phyloP scores from a whole-genome alignment of 1,284 basidiomycete genomes.

The Ganoderma meredithae region DNA sequence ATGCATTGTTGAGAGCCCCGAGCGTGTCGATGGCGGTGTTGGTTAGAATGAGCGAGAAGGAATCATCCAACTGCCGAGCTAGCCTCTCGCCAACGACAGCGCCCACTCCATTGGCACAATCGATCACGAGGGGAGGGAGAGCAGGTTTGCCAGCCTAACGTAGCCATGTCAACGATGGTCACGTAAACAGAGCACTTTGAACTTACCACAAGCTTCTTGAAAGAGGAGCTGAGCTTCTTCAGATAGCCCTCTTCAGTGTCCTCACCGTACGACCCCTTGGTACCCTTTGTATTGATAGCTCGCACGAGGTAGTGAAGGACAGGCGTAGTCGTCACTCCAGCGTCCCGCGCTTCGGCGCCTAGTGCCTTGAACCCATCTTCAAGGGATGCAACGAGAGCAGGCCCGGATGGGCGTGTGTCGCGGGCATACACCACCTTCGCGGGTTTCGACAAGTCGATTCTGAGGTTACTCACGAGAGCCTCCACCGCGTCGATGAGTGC shows the following conservation, averaged over 20 bases:
- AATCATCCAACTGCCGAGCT: constrained; percentile 59
- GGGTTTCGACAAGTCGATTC: constrained; percentile 83
- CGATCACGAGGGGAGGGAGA: constrained; percentile 76
- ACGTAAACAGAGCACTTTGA: background rate
- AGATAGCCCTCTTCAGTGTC: constrained; percentile 91
- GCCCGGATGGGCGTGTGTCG: constrained; percentile 93
- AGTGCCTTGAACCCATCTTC: constrained; percentile 85
- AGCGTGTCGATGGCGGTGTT: constrained; percentile 74
- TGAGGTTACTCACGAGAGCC: constrained; percentile 67
- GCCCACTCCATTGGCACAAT: constrained; percentile 99
- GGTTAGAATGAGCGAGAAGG: constrained; percentile 63
- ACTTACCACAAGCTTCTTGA: constrained; percentile 87
- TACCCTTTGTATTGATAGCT: constrained; percentile 86
- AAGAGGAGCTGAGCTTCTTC: constrained; percentile 85
- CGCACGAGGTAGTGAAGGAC: constrained; percentile 96
- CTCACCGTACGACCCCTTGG: constrained; percentile 81
- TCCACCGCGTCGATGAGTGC: constrained; percentile 78
- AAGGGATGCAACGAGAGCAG: constrained; percentile 83
- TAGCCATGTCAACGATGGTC: constrained; percentile 15
- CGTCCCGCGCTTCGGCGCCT: constrained; percentile 68
- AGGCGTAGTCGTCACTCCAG: constrained; percentile 92
- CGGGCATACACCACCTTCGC: constrained; percentile 90
- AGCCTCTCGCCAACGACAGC: constrained; percentile 74
- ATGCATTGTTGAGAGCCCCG: constrained; percentile 86
- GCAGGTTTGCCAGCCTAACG: constrained; percentile 66